These are phyloP conservation scores for Cyclotella kingstonii DNA, from an alignment of 108 stramenopile genomes.

Conservation along the genomic window DNA sequence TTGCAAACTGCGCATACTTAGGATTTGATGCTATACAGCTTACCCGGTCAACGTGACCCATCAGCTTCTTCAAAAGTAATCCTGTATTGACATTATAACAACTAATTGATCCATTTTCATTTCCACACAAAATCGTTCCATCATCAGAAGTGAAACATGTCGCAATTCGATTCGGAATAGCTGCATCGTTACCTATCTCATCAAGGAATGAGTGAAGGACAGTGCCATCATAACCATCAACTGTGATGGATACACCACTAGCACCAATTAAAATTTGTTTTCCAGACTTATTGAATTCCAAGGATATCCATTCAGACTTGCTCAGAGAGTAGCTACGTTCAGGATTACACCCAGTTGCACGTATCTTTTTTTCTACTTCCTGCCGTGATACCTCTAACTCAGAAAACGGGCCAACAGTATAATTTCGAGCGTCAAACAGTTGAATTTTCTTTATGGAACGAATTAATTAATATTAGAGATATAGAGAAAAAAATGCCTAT, in stretches of 20 bases:
- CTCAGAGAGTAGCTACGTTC: conserved; percentile 43
- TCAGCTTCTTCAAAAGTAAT: conserved; percentile 46
- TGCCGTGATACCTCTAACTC: conserved; percentile 63
- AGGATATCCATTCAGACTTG: conserved; percentile 47
- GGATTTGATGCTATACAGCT: conserved; percentile 68
- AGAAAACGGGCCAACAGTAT: conserved; percentile 70
- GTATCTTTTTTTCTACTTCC: conserved; percentile 45
- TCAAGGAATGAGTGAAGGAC: conserved; percentile 55
- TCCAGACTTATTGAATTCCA: conserved; percentile 75
- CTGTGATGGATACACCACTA: conserved; percentile 46
- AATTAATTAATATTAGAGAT: background rate
- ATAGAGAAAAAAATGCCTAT: background rate
- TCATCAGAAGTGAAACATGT: conserved; percentile 77
- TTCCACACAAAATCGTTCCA: conserved; percentile 58
- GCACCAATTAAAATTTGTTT: conserved; percentile 66
- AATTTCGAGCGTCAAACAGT: conserved; percentile 82
- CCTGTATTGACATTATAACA: conserved; percentile 68
- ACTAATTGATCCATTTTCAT: conserved; percentile 62
- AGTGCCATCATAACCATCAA: conserved; percentile 82
- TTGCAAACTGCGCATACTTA: conserved; percentile 68
- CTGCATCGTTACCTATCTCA: conserved; percentile 21
- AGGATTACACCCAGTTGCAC: conserved; percentile 15
- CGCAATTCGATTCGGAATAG: conserved; percentile 24
- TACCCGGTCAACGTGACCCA: conserved; percentile 58
- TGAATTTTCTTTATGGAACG: conserved; percentile 52